Percentiles rank a stretch among this genome's conserved stretches.
Conservation (phyloP, 1,139 yeast genomes). For the Entelexis sorbosivorans region DNA sequence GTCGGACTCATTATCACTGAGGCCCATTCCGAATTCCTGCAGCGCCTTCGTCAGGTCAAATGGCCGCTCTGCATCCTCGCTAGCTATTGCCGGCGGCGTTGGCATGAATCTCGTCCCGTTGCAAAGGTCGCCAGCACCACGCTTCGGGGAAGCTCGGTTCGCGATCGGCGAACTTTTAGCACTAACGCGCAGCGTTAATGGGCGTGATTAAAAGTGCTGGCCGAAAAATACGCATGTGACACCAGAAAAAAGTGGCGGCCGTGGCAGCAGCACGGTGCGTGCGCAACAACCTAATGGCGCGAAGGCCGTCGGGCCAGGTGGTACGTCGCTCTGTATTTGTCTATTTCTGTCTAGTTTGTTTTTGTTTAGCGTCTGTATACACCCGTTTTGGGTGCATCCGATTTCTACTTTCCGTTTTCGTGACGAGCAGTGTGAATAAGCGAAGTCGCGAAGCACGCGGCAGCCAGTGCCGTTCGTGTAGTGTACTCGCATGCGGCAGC, state of each 20-base stretch:
- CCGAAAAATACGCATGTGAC: not conserved
- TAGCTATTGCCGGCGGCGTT: not conserved
- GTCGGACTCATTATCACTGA: conserved; percentile 12
- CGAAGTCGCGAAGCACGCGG: too few species aligned
- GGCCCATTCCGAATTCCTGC: conserved; percentile 17
- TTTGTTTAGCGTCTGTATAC: too few species aligned
- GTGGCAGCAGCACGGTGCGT: not conserved
- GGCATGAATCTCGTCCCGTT: not conserved
- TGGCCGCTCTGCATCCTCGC: conserved; percentile 1
- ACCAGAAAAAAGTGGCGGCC: not conserved
- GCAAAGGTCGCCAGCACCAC: not conserved
- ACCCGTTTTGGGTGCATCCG: too few species aligned
- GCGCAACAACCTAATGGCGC: too few species aligned
- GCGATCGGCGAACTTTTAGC: not conserved
- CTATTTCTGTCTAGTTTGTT: too few species aligned
- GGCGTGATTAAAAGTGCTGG: not conserved
- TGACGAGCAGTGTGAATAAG: too few species aligned
- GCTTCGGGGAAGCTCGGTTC: not conserved
- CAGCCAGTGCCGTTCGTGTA: too few species aligned
- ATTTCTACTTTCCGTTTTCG: too few species aligned
- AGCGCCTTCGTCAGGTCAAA: conserved; percentile 17
- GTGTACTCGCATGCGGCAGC: too few species aligned
- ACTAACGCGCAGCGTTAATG: not conserved
- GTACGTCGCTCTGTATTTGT: too few species aligned
- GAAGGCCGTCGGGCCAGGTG: too few species aligned